Evolutionary conservation across 805 yeast species (phyloP).

Genomic region (Pichia kluyveri): DNA sequence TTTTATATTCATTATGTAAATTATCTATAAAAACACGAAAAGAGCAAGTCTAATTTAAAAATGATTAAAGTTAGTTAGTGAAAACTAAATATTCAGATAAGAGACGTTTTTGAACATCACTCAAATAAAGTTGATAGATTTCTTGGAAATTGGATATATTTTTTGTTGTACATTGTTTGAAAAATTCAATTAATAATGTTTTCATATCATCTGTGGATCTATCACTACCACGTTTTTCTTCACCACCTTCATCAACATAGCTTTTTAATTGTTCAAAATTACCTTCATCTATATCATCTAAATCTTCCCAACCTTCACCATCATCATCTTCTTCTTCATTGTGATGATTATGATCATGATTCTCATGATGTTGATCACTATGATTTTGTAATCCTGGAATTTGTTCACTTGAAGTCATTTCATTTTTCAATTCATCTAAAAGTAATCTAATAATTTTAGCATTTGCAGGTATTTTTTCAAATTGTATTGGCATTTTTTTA

Average conservation of each 20-base stretch:
- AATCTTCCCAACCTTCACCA: constrained; percentile 73
- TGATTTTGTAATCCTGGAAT: not conserved
- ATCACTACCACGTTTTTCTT: constrained; percentile 12
- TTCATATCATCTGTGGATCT: constrained; percentile 24
- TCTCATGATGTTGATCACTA: not conserved
- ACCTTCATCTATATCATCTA: constrained; percentile 36
- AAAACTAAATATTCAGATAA: constrained; percentile 36
- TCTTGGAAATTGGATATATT: constrained; percentile 43
- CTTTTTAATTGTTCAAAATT: constrained; percentile 54
- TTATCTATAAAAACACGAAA: not conserved
- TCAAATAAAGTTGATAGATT: constrained; percentile 35
- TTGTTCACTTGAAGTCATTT: constrained; percentile 22
- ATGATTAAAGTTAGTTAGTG: constrained; percentile 4
- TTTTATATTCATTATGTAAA: not conserved
- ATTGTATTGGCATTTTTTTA: constrained; percentile 50
- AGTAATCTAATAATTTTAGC: constrained; percentile 67
- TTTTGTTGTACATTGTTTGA: constrained; percentile 44
- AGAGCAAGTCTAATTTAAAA: not conserved
- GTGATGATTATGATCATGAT: constrained; percentile 20
- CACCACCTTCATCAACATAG: constrained; percentile 40
- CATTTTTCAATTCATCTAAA: constrained; percentile 59
- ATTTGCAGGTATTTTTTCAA: constrained; percentile 58
- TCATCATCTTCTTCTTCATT: constrained; percentile 38
- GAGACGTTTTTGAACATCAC: constrained; percentile 44
- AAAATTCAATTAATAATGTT: constrained; percentile 39